Percentiles rank a stretch among this genome's conserved stretches.
These are phyloP conservation scores for Canavalia ensiformis DNA, from an alignment of 306 rosid species.

Conservation along the genomic window DNA sequence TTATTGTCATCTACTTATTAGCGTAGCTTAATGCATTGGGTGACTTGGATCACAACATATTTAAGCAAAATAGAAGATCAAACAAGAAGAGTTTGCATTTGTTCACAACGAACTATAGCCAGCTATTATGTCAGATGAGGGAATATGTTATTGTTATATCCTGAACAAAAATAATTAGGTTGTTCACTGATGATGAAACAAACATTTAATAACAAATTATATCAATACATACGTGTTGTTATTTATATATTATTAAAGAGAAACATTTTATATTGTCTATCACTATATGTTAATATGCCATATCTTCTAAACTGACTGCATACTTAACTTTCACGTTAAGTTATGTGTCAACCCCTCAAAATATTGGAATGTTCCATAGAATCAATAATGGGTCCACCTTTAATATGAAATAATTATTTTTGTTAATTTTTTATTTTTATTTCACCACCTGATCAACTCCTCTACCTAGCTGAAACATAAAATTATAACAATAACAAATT, in stretches of 20 bases:
- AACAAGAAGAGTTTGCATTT: neutral
- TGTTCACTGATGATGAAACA: constrained; percentile 7
- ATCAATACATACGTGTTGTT: neutral
- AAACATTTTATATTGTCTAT: neutral
- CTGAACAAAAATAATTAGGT: neutral
- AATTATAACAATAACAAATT: neutral
- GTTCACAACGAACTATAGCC: neutral
- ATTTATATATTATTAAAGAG: neutral
- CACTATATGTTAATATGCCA: neutral
- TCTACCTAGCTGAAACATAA: neutral
- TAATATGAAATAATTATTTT: constrained; percentile 30
- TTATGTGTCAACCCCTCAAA: neutral
- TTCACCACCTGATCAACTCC: neutral
- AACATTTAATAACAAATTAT: neutral
- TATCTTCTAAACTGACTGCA: constrained; percentile 12
- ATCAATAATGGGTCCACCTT: constrained; percentile 20
- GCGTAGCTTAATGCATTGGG: neutral
- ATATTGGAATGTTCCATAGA: constrained; percentile 36
- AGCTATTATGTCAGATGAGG: neutral
- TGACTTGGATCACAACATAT: constrained; percentile 16
- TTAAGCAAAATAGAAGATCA: neutral
- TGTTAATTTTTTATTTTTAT: neutral
- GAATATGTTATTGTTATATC: neutral
- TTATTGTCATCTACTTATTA: neutral
- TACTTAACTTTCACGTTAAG: constrained; percentile 37